Conservation (phyloP, 208 protist species). For the Trypanosoma grayi region DNA sequence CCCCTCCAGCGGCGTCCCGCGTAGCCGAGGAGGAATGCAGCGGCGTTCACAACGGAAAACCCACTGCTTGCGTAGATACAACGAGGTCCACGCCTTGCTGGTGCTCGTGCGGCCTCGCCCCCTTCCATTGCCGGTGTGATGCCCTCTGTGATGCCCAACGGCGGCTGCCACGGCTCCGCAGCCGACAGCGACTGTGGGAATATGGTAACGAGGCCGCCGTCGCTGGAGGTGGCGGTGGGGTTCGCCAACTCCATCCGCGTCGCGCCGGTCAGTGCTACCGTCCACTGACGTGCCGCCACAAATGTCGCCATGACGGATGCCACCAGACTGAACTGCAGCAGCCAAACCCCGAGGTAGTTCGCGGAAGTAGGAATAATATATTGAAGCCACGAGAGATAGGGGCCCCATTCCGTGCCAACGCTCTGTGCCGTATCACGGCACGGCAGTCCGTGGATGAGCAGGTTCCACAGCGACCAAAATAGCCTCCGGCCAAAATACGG, state of each 20-base stretch:
- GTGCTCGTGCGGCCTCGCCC: not conserved
- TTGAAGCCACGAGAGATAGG: slow-evolving; percentile 10
- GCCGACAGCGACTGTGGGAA: slow-evolving; percentile 39
- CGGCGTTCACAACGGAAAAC: slow-evolving; percentile 38
- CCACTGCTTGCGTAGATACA: slow-evolving; percentile 54
- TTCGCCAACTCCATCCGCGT: slow-evolving; percentile 75
- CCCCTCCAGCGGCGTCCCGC: slow-evolving; percentile 35
- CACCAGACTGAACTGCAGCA: slow-evolving; percentile 55
- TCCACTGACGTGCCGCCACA: slow-evolving; percentile 44
- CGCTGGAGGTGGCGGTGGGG: slow-evolving; percentile 55
- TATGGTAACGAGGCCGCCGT: slow-evolving; percentile 60
- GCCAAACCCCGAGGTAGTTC: slow-evolving; percentile 49
- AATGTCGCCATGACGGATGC: slow-evolving; percentile 21
- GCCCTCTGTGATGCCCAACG: slow-evolving; percentile 26
- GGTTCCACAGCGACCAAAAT: slow-evolving; percentile 16
- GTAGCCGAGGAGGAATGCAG: slow-evolving; percentile 26
- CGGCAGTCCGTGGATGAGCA: slow-evolving; percentile 55
- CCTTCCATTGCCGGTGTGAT: not conserved
- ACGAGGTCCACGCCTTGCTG: not conserved
- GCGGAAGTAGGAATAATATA: slow-evolving; percentile 45
- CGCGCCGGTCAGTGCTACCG: slow-evolving; percentile 36
- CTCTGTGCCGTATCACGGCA: slow-evolving; percentile 35
- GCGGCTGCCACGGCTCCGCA: slow-evolving; percentile 32
- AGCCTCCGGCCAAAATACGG: slow-evolving; percentile 13
- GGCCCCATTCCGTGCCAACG: slow-evolving; percentile 3